Conservation (phyloP, 306 rosid species). For the Trifolium dubium region DNA sequence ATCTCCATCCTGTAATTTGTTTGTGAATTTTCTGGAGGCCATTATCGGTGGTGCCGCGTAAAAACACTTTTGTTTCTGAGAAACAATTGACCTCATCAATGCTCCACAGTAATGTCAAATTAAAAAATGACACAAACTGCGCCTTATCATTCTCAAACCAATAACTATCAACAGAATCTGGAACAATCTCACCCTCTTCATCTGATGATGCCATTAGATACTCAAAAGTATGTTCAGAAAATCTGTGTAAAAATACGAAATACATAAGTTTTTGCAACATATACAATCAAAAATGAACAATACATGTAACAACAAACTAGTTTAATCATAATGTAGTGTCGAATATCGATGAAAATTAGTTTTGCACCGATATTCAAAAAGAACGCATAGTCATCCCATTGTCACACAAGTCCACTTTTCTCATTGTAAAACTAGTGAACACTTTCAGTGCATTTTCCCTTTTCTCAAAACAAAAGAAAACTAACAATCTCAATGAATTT, state of each 20-base stretch:
- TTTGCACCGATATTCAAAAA: background rate
- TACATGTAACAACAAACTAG: background rate
- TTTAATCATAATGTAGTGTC: background rate
- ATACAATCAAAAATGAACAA: background rate
- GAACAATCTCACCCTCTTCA: constrained; percentile 62
- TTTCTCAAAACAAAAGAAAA: background rate
- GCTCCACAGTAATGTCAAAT: constrained; percentile 58
- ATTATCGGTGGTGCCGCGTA: constrained; percentile 49
- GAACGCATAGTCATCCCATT: background rate
- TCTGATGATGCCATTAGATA: constrained; percentile 66
- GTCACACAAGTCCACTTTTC: background rate
- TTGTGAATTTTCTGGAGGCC: constrained; percentile 53
- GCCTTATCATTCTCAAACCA: constrained; percentile 48
- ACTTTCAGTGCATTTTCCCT: background rate
- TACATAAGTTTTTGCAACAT: constrained; percentile 9
- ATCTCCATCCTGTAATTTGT: constrained; percentile 63
- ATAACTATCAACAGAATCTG: constrained; percentile 43
- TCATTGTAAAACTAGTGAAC: background rate
- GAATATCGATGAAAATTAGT: background rate
- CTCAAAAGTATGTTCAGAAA: constrained; percentile 31
- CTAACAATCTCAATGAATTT: background rate
- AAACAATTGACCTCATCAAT: constrained; percentile 38
- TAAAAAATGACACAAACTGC: constrained; percentile 49
- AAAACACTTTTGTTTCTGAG: constrained; percentile 37
- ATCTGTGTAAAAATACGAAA: constrained; percentile 18